A percentile compares a stretch with the other conserved stretches of the same genome.
phyloP scores from a whole-genome alignment of 495 filamentous ascomycete genomes.

The Lepidopterella palustris region DNA sequence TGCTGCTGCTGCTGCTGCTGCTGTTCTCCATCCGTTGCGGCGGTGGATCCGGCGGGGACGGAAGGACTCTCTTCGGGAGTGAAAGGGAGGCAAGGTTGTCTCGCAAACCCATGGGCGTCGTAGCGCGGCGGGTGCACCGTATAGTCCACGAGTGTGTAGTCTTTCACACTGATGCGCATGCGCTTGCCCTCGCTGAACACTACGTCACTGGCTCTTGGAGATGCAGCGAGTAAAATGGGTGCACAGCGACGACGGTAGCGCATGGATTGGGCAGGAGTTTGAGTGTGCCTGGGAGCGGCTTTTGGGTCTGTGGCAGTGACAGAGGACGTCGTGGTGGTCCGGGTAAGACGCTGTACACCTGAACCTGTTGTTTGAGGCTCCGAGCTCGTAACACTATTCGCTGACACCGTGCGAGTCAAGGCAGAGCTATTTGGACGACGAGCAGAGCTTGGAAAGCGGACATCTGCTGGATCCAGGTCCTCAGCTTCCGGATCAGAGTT shows the following conservation, averaged over 20 bases:
- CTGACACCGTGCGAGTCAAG: neutral
- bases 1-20: neutral
- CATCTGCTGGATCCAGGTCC: slow-evolving; percentile 28
- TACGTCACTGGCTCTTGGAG: slow-evolving; percentile 33
- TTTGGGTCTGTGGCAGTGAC: slow-evolving; percentile 19
- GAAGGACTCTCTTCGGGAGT: neutral
- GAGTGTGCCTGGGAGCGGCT: slow-evolving; percentile 23
- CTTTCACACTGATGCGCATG: slow-evolving; percentile 34
- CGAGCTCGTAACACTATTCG: neutral
- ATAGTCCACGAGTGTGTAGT: slow-evolving; percentile 25
- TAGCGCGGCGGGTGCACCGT: slow-evolving; percentile 20
- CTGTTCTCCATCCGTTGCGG: neutral
- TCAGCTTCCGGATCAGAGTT: slow-evolving; percentile 23
- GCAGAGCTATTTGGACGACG: slow-evolving; percentile 7
- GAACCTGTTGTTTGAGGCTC: slow-evolving; percentile 4
- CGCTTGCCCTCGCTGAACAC: slow-evolving; percentile 33
- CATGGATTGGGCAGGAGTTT: slow-evolving; percentile 25
- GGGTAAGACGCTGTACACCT: slow-evolving; percentile 15
- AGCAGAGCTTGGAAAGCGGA: slow-evolving; percentile 12
- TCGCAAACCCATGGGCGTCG: slow-evolving; percentile 24
- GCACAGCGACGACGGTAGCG: slow-evolving; percentile 37
- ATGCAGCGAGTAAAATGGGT: slow-evolving; percentile 30
- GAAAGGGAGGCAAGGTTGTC: neutral
- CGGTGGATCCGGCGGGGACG: neutral
- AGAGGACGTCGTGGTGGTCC: slow-evolving; percentile 14